These are phyloP conservation scores for Mycena olivaceomarginata DNA, from an alignment of 768 basidiomycete genomes.

Conservation along the genomic window DNA sequence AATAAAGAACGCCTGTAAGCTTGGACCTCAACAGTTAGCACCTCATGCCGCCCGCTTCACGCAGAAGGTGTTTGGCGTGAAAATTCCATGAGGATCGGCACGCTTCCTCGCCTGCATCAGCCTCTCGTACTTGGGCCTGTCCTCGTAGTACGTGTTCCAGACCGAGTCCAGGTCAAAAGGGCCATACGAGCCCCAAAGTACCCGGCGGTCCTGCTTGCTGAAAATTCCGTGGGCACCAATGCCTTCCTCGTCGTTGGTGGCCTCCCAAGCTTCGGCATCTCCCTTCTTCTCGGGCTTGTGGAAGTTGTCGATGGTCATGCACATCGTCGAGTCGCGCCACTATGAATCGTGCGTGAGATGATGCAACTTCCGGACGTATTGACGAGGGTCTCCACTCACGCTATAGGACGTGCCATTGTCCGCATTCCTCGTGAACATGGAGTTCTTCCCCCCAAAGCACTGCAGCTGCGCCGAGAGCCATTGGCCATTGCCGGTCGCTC, in stretches of 20 bases:
- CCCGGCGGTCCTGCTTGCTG: constrained; percentile 38
- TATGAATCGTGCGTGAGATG: constrained; percentile 6
- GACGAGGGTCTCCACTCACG: constrained; percentile 20
- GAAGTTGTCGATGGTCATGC: constrained; percentile 42
- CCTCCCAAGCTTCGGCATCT: constrained; percentile 38
- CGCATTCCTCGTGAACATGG: constrained; percentile 35
- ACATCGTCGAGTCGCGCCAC: constrained; percentile 40
- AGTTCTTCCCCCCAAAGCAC: constrained; percentile 39
- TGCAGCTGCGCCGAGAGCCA: constrained; percentile 39
- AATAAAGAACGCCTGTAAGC: too few relatives aligned
- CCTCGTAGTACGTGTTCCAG: constrained; percentile 36
- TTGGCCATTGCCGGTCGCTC: constrained; percentile 30
- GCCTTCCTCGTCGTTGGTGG: constrained; percentile 30
- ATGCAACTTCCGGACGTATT: neutral
- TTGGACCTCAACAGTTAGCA: neutral
- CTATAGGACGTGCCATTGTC: constrained; percentile 35
- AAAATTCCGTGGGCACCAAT: constrained; percentile 32
- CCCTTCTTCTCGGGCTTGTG: constrained; percentile 39
- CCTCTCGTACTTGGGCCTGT: constrained; percentile 37
- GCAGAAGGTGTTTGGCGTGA: constrained; percentile 38
- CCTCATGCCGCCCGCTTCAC: constrained; percentile 37
- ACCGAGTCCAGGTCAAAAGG: constrained; percentile 40
- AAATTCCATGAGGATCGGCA: constrained; percentile 32
- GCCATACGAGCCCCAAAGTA: constrained; percentile 36
- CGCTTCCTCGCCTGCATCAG: constrained; percentile 28